Conservation (phyloP, 805 yeast species). For the Yamadazyma akitaensis region DNA sequence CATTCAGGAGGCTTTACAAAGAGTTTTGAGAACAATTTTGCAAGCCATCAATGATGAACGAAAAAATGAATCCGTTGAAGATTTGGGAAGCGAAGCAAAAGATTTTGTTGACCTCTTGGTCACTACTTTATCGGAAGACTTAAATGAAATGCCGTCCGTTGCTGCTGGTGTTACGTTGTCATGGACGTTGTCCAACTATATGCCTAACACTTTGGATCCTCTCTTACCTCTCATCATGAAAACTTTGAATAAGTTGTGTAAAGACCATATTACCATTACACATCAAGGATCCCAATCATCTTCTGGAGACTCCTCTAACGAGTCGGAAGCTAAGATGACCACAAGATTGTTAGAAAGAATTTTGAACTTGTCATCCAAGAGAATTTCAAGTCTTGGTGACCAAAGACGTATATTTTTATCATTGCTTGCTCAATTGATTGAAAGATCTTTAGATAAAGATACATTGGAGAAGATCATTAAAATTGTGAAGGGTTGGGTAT, state of each 20-base stretch:
- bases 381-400: conserved; percentile 87
- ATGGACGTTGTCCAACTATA: conserved; percentile 75
- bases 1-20: conserved; percentile 78
- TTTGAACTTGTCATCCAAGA: conserved; percentile 69
- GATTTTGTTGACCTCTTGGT: conserved; percentile 59
- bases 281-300: conserved; percentile 44
- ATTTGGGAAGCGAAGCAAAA: conserved; percentile 59
- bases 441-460: conserved; percentile 75
- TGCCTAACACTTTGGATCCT: conserved; percentile 72
- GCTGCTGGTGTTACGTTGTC: conserved; percentile 84
- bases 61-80: conserved; percentile 43
- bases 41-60: conserved; percentile 55
- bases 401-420: conserved; percentile 87
- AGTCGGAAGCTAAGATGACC: conserved; percentile 76
- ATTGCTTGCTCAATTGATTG: conserved; percentile 83
- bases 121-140: conserved; percentile 74
- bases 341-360: conserved; percentile 73
- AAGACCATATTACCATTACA: conserved; percentile 74
- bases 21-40: conserved; percentile 67
- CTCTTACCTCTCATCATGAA: conserved; percentile 76
- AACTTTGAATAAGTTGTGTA: conserved; percentile 83
- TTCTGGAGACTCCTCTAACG: conserved; percentile 38
- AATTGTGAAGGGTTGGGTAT: conserved; percentile 87
- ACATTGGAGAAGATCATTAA: conserved; percentile 70
- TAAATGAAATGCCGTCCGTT: conserved; percentile 67